phyloP scores from a whole-genome alignment of 371 early-diverging fungal species.

The Apophysomyces trapeziformis region DNA sequence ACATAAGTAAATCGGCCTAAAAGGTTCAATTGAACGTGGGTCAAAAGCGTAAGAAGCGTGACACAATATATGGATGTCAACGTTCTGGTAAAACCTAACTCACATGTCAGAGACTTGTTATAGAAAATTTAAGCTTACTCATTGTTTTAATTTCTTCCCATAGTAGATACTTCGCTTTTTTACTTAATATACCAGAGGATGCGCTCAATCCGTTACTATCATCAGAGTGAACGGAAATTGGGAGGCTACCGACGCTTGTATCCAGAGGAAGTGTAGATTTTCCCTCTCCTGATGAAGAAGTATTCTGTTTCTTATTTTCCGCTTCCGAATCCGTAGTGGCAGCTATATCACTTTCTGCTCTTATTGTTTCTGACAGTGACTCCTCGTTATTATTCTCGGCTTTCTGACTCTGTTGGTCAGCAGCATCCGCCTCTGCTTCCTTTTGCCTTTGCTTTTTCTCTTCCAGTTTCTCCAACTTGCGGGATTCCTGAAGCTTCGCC shows the following conservation, averaged over 20 bases:
- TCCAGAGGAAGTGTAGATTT: constrained; percentile 20
- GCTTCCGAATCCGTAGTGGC: constrained; percentile 9
- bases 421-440: constrained; percentile 10
- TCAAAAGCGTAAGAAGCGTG: constrained; percentile 79
- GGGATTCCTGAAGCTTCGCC: constrained; percentile 66
- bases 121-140: constrained; percentile 50
- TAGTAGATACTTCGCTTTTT: constrained; percentile 70
- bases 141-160: constrained; percentile 90
- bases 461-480: constrained; percentile 42
- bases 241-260: constrained; percentile 32
- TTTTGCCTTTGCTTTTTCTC: constrained; percentile 19
- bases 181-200: constrained; percentile 42
- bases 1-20: constrained; percentile 91
- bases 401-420: constrained; percentile 4
- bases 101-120: background rate
- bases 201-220: background rate
- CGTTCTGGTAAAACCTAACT: constrained; percentile 79
- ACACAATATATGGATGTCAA: constrained; percentile 83
- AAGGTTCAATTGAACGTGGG: constrained; percentile 88
- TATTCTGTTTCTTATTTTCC: constrained; percentile 7
- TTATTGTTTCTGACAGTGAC: background rate
- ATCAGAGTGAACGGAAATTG: constrained; percentile 20
- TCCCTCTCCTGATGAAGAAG: constrained; percentile 14
- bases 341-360: background rate
- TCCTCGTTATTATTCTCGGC: background rate